These are phyloP conservation scores for Cytospora piceicola DNA, from an alignment of 2,329 filamentous ascomycete species.

Conservation along the genomic window DNA sequence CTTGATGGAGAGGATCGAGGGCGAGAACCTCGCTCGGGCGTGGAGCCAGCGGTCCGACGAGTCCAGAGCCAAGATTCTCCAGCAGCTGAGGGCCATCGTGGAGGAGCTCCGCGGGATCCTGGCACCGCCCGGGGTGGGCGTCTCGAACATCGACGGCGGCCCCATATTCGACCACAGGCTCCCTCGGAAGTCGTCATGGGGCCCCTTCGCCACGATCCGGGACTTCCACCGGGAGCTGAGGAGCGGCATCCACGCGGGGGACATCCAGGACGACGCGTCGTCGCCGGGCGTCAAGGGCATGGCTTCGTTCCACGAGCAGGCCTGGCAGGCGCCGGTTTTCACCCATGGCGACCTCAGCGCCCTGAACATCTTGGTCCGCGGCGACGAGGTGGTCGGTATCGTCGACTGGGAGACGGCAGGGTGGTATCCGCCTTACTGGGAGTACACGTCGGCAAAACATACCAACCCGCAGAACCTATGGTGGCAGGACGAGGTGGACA, in stretches of 20 bases:
- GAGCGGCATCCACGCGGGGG: slow-evolving; percentile 7
- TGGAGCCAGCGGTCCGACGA: slow-evolving; percentile 8
- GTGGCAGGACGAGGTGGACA: slow-evolving; percentile 23
- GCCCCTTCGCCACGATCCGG: slow-evolving; percentile 12
- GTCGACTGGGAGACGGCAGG: slow-evolving; percentile 53
- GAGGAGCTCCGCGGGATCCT: slow-evolving; percentile 1
- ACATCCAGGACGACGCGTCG: slow-evolving; percentile 17
- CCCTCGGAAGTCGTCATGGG: slow-evolving; percentile 13
- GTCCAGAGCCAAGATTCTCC: slow-evolving; percentile 9
- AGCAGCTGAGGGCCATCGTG: slow-evolving; percentile 1
- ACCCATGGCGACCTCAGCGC: slow-evolving; percentile 55
- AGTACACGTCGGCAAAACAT: slow-evolving; percentile 35
- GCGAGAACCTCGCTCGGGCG: not conserved
- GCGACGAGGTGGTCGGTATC: slow-evolving; percentile 44
- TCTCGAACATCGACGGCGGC: slow-evolving; percentile 9
- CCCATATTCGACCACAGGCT: slow-evolving; percentile 20
- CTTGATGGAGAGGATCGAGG: slow-evolving; percentile 16
- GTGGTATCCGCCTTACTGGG: slow-evolving; percentile 52
- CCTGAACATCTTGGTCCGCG: slow-evolving; percentile 48
- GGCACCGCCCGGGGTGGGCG: not conserved
- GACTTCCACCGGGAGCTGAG: slow-evolving; percentile 15
- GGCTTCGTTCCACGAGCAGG: slow-evolving; percentile 13
- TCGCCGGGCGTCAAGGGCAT: slow-evolving; percentile 18
- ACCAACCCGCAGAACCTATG: slow-evolving; percentile 13
- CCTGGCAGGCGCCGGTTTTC: slow-evolving; percentile 45